A percentile compares a stretch with the other conserved stretches of the same genome.
These are phyloP conservation scores for Groenewaldozyma tartarivorans DNA, from an alignment of 805 yeast genomes.

Conservation along the genomic window DNA sequence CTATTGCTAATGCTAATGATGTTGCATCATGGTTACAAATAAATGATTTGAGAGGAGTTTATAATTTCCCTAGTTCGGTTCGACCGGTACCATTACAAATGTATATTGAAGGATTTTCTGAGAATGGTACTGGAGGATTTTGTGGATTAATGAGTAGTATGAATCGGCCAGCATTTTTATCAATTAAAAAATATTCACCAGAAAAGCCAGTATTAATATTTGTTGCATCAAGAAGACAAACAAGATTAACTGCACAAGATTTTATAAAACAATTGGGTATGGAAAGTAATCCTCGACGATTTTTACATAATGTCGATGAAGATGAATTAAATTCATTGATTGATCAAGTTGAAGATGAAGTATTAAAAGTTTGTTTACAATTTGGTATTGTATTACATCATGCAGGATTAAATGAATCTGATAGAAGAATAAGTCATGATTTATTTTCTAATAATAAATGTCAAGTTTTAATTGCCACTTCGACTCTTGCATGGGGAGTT, in stretches of 20 bases:
- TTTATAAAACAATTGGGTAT: slow-evolving; percentile 69
- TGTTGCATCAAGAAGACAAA: slow-evolving; percentile 77
- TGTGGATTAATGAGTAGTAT: slow-evolving; percentile 78
- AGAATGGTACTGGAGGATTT: slow-evolving; percentile 51
- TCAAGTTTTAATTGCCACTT: slow-evolving; percentile 67
- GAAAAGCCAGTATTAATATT: slow-evolving; percentile 74
- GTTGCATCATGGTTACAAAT: slow-evolving; percentile 82
- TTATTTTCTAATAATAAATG: slow-evolving; percentile 61
- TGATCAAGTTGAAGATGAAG: slow-evolving; percentile 66
- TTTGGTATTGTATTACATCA: slow-evolving; percentile 78
- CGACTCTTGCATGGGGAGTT: slow-evolving; percentile 85
- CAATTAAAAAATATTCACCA: slow-evolving; percentile 86
- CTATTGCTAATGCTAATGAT: slow-evolving; percentile 77
- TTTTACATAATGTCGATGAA: slow-evolving; percentile 51
- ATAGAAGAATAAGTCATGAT: slow-evolving; percentile 60
- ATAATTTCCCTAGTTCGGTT: slow-evolving; percentile 73
- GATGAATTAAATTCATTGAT: slow-evolving; percentile 45
- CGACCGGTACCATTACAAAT: slow-evolving; percentile 80
- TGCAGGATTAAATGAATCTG: slow-evolving; percentile 71
- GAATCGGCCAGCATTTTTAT: slow-evolving; percentile 88
- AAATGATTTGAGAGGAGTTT: slow-evolving; percentile 44
- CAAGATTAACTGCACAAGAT: slow-evolving; percentile 71
- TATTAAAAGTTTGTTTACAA: slow-evolving; percentile 61
- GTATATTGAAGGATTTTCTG: slow-evolving; percentile 83
- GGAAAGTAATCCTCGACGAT: slow-evolving; percentile 68